phyloP scores from a whole-genome alignment of 129 eudicot genomes.

The Flaveria bidentis region DNA sequence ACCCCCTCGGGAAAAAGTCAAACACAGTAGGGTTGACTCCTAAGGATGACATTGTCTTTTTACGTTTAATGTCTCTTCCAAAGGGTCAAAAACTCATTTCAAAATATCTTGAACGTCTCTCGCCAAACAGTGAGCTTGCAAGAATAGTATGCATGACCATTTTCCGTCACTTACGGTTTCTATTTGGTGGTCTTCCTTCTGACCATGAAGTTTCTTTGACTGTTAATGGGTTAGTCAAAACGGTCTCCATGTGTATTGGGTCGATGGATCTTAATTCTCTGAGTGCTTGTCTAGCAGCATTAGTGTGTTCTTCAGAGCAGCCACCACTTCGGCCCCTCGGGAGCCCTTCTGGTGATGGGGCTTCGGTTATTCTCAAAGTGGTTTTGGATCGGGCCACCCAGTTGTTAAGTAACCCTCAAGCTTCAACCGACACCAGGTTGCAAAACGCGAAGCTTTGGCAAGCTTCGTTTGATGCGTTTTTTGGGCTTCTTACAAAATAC shows the following conservation, averaged over 20 bases:
- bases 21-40: conserved; percentile 54
- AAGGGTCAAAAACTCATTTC: conserved; percentile 85
- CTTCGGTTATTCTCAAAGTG: conserved; percentile 65
- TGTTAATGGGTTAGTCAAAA: conserved; percentile 45
- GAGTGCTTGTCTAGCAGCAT: conserved; percentile 95
- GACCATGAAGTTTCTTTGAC: conserved; percentile 52
- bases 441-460: conserved; percentile 86
- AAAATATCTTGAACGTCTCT: conserved; percentile 61
- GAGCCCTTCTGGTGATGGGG: conserved; percentile 88
- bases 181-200: conserved; percentile 79
- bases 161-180: conserved; percentile 79
- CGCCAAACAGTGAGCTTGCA: conserved; percentile 77
- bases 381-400: conserved; percentile 74
- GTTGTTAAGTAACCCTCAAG: conserved; percentile 40
- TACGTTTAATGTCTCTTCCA: conserved; percentile 70
- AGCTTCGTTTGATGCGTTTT: conserved; percentile 87
- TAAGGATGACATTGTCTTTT: conserved; percentile 79
- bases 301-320: conserved; percentile 94
- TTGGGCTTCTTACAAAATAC: conserved; percentile 77
- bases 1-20: conserved; percentile 80
- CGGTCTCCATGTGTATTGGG: conserved; percentile 58
- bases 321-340: conserved; percentile 96
- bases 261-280: conserved; percentile 89
- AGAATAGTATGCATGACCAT: conserved; percentile 96
- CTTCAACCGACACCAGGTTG: conserved; percentile 36